Evolutionary conservation across 108 stramenopile genomes (phyloP).

Genomic region (Discostella stelligeroides): DNA sequence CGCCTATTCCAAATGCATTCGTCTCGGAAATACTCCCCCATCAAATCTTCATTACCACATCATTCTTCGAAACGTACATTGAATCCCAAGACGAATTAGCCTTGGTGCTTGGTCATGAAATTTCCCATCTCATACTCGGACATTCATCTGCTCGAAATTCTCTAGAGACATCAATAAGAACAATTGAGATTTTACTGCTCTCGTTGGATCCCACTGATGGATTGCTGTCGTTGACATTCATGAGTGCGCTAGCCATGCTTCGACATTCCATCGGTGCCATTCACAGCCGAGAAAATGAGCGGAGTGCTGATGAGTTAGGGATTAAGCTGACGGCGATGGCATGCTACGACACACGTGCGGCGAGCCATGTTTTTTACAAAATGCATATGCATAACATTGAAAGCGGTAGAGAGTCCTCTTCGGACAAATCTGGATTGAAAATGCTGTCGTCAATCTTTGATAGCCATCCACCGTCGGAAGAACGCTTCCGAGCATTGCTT

Average conservation of each 20-base stretch:
- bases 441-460: slow-evolving; percentile 50
- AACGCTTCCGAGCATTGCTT: slow-evolving; percentile 44
- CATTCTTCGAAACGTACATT: slow-evolving; percentile 66
- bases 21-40: slow-evolving; percentile 85
- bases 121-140: slow-evolving; percentile 76
- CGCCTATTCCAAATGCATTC: slow-evolving; percentile 79
- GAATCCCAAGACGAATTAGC: slow-evolving; percentile 83
- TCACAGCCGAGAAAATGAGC: slow-evolving; percentile 73
- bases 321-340: slow-evolving; percentile 78
- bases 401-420: slow-evolving; percentile 46
- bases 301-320: slow-evolving; percentile 77
- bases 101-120: slow-evolving; percentile 82
- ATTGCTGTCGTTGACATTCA: slow-evolving; percentile 60
- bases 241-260: slow-evolving; percentile 60
- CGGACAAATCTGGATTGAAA: slow-evolving; percentile 19
- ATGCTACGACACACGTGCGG: slow-evolving; percentile 73
- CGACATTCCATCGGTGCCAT: slow-evolving; percentile 63
- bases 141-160: slow-evolving; percentile 63
- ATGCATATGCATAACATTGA: slow-evolving; percentile 70
- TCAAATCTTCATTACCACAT: slow-evolving; percentile 82
- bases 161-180: slow-evolving; percentile 68
- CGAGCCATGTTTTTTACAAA: slow-evolving; percentile 68
- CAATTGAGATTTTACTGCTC: slow-evolving; percentile 75
- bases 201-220: slow-evolving; percentile 88
- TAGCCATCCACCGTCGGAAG: slow-evolving; percentile 68